Evolutionary conservation across 2,329 filamentous ascomycete species (phyloP), one percentile per base, ranked within the genome.

Genomic region (Pseudogymnoascus sp.): DNA sequence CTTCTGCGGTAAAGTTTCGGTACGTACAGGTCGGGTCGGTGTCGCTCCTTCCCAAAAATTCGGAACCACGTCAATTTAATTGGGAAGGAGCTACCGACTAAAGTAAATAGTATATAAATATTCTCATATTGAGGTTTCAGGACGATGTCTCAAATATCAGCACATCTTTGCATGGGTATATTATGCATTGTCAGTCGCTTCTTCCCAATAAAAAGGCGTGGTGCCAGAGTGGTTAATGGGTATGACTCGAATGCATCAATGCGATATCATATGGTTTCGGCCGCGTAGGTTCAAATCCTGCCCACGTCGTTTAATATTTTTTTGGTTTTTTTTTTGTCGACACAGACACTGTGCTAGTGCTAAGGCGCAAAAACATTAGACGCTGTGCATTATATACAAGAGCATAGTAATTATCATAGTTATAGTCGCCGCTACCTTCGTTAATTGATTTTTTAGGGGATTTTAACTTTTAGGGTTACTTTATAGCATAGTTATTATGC

Each of bases 181-280:
- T 56, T 19, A 33, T 14, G 11, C 2, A 3, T 12, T 33, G n/a
- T 56, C 12, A 7, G 4, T n/a, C n/a, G 26, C 26, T 19, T 3
- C 50, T 5, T 56, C 10, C n/a, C 53, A 60, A 41, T 11, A 19
- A 46, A 3, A 60, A 61, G 70, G 65, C 68, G 62, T 63, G 62
- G 62, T 72, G 69, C 70, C 70, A 72, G 70, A 72, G 70, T 72
- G 70, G 70, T 71, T 72, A 72, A 72, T 72, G 70, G 70, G 70
- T 71, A 71, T 71, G 69, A 72, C 70, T 72, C 69, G 69, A 72
- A 72, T 38, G 11, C 31, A 63, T 60, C 8, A 37, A 28, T 65
- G 14, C 46, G 46, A 56, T 56, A 56, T 56, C 50, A 56, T 56
- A 56, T 56, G 50, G 50, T 56, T 56, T 56, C 50, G 50, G 50